Conservation (phyloP, 768 basidiomycete species). For the Serpula lacrymans region DNA sequence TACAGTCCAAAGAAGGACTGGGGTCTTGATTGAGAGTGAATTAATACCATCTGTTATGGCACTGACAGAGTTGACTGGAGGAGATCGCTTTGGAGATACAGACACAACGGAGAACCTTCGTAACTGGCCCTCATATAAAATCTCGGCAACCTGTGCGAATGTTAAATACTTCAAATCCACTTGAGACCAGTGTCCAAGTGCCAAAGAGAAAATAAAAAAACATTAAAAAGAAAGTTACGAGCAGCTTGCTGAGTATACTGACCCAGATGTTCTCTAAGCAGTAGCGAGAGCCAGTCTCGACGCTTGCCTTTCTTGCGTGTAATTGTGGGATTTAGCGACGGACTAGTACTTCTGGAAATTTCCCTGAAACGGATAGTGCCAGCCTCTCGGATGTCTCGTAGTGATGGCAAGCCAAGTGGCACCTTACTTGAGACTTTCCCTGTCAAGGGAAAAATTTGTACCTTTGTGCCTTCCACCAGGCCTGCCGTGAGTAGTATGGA, state of each 20-base stretch:
- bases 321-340: too few relatives aligned
- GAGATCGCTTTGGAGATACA: conserved; percentile 32
- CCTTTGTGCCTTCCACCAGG: conserved; percentile 46
- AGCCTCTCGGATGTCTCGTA: conserved; percentile 50
- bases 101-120: conserved; percentile 57
- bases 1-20: conserved; percentile 51
- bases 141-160: conserved; percentile 54
- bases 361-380: conserved; percentile 52
- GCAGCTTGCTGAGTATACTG: conserved; percentile 19
- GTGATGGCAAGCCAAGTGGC: conserved; percentile 45
- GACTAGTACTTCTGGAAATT: conserved; percentile 24
- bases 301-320: conserved; percentile 30
- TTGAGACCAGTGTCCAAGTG: too few relatives aligned
- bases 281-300: conserved; percentile 65
- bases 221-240: too few relatives aligned
- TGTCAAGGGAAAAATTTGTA: conserved; percentile 47
- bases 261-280: conserved; percentile 71
- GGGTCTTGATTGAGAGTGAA: conserved; percentile 40
- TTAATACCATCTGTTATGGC: conserved; percentile 40
- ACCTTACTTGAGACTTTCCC: conserved; percentile 32
- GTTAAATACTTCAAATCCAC: conserved; percentile 74
- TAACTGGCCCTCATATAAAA: conserved; percentile 56
- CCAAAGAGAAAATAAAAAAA: too few relatives aligned
- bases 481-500: conserved; percentile 62
- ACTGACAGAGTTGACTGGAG: conserved; percentile 15